Evolutionary conservation across 2,329 filamentous ascomycete species (phyloP).

Genomic region (Fusarium sp.): DNA sequence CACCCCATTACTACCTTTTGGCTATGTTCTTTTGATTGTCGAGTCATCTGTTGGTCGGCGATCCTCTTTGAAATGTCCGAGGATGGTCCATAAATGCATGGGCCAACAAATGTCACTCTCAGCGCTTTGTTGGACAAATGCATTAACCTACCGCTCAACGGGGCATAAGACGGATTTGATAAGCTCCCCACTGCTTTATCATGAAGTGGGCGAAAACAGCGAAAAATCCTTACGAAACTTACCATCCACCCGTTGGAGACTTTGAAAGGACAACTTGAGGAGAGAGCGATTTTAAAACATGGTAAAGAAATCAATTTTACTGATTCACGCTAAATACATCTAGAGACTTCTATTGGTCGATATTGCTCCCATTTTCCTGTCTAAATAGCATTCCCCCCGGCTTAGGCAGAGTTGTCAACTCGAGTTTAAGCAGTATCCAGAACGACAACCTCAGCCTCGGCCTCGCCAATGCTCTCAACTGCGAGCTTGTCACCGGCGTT

Average conservation of each 20-base stretch:
- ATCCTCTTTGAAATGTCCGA: neutral
- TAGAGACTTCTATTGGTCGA: neutral
- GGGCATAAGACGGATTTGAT: neutral
- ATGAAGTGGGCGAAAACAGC: neutral
- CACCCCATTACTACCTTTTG: neutral
- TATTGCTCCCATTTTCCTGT: neutral
- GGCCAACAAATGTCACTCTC: neutral
- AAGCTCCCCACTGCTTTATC: neutral
- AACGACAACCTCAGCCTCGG: slow-evolving; percentile 74
- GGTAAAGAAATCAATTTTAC: slow-evolving; percentile 1
- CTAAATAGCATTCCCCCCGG: neutral
- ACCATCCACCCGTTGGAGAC: neutral
- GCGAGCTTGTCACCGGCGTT: slow-evolving; percentile 70
- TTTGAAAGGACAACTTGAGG: neutral
- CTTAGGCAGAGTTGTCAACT: neutral
- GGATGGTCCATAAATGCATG: neutral
- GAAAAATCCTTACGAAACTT: neutral
- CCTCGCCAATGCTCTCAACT: slow-evolving; percentile 75
- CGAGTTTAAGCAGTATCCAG: slow-evolving; percentile 66
- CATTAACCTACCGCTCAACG: neutral
- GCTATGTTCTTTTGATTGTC: neutral
- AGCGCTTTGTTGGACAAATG: neutral
- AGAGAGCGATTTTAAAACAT: neutral
- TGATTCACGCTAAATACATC: slow-evolving; percentile 23
- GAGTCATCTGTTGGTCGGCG: neutral